phyloP scores from a whole-genome alignment of 495 filamentous ascomycete species.

The Hypoxylon fragiforme region DNA sequence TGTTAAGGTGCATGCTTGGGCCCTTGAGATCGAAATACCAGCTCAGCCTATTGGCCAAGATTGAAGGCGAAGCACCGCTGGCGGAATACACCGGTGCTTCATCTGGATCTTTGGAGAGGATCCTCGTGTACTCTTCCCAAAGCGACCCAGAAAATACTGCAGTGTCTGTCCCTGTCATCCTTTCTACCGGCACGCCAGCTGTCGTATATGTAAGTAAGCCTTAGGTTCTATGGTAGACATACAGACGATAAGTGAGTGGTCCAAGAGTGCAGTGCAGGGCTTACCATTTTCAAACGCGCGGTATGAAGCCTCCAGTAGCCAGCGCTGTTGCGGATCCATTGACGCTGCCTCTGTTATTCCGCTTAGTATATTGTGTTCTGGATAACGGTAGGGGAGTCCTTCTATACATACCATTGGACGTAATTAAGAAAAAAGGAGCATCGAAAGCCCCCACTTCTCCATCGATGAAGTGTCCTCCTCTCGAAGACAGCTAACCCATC shows the following conservation, averaged over 20 bases:
- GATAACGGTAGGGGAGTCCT: no score
- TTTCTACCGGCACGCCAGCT: conserved; percentile 34
- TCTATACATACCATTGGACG: no score
- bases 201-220: no score
- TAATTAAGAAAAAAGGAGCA: neutral
- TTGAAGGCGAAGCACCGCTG: neutral
- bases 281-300: conserved; percentile 55
- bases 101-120: conserved; percentile 26
- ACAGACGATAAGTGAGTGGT: no score
- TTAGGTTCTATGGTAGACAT: no score
- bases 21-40: conserved; percentile 24
- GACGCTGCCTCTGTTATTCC: conserved; percentile 54
- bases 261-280: no score
- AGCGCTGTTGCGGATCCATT: conserved; percentile 37
- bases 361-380: no score
- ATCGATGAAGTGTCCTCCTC: neutral
- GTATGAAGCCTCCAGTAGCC: conserved; percentile 56
- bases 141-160: conserved; percentile 26
- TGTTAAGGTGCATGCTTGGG: conserved; percentile 29
- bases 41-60: conserved; percentile 10
- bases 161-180: conserved; percentile 19
- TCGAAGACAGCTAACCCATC: neutral
- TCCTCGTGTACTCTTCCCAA: conserved; percentile 28
- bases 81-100: neutral
- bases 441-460: neutral